Percentiles rank a stretch among this genome's conserved stretches.
Evolutionary conservation across 106 monocot genomes (phyloP).

Genomic region (Agapanthus africanus): DNA sequence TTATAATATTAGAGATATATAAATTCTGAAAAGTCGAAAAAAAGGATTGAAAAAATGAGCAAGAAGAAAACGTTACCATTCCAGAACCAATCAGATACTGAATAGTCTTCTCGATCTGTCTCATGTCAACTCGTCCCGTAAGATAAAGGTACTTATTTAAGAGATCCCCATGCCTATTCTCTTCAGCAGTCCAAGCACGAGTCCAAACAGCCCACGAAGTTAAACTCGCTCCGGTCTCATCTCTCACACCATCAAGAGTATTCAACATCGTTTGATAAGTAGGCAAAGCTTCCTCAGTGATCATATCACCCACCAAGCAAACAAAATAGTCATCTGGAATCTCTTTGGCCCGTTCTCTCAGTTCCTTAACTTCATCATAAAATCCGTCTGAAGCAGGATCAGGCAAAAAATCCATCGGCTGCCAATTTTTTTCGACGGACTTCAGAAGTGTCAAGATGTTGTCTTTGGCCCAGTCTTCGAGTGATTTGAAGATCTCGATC

Average conservation of each 20-base stretch:
- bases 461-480: conserved; percentile 9
- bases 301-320: conserved; percentile 10
- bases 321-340: conserved; percentile 14
- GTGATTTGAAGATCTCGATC: conserved; percentile 14
- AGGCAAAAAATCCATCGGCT: conserved; percentile 30
- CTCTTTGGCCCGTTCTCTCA: conserved; percentile 4
- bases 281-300: conserved; percentile 18
- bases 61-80: conserved; percentile 8
- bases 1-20: too few species aligned
- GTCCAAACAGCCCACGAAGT: conserved; percentile 30
- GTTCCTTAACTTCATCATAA: conserved; percentile 11
- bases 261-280: conserved; percentile 19
- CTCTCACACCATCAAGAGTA: conserved; percentile 14
- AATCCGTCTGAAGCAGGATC: conserved; percentile 9
- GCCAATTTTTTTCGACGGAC: conserved; percentile 22
- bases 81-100: conserved; percentile 26
- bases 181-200: conserved; percentile 28
- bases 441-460: conserved; percentile 24
- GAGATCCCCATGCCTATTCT: conserved; percentile 25
- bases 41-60: too few species aligned
- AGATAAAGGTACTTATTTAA: conserved; percentile 30
- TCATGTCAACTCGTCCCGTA: conserved; percentile 25
- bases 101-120: conserved; percentile 24
- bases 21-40: not conserved
- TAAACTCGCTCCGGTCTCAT: conserved; percentile 24